phyloP scores from a whole-genome alignment of 108 stramenopile genomes.

The Poteriospumella lacustris region DNA sequence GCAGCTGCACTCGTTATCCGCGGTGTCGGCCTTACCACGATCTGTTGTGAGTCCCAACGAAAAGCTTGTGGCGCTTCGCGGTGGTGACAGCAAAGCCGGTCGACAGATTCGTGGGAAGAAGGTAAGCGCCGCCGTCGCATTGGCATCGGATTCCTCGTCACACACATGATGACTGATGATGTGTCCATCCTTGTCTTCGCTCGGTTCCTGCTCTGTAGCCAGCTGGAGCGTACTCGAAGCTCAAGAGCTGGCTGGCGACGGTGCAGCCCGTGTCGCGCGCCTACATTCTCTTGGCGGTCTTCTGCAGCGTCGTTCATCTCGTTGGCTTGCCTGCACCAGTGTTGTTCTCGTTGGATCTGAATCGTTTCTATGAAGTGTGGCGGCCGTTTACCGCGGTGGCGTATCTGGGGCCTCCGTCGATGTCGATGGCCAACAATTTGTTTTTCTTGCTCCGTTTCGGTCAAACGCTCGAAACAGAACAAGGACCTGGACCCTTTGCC shows the following conservation, averaged over 20 bases:
- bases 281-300: not conserved
- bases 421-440: conserved; percentile 27
- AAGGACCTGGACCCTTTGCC: not conserved
- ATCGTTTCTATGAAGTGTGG: conserved; percentile 3
- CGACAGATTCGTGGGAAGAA: not conserved
- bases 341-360: not conserved
- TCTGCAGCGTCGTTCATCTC: conserved; percentile 13
- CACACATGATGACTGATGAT: too few species aligned
- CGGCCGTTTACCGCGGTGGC: not conserved
- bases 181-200: too few species aligned
- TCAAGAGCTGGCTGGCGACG: not conserved
- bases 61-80: not conserved
- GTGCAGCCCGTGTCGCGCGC: not conserved
- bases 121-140: not conserved
- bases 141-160: too few species aligned
- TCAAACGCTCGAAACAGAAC: not conserved
- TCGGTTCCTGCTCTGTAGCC: too few species aligned
- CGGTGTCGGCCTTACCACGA: too few species aligned
- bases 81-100: not conserved
- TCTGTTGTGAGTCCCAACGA: too few species aligned
- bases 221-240: too few species aligned
- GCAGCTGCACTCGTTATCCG: too few species aligned
- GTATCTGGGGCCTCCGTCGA: conserved; percentile 5
- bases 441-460: conserved; percentile 28
- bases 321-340: conserved; percentile 21